These are phyloP conservation scores for Capsicum chinense DNA, from an alignment of 257 asterid genomes.

Conservation along the genomic window DNA sequence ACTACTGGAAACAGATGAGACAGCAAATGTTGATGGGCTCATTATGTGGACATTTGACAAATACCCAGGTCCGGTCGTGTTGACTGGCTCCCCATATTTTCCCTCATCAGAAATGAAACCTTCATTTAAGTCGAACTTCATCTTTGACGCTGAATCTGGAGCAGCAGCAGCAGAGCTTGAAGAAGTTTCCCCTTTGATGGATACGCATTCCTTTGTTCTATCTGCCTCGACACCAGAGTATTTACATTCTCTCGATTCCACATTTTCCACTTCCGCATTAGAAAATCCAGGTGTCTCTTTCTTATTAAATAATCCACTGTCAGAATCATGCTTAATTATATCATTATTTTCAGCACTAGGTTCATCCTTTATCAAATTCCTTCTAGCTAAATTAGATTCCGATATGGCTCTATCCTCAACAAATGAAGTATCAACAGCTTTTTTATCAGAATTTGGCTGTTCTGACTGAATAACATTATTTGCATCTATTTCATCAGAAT, in stretches of 20 bases:
- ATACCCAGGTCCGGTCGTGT: conserved; percentile 30
- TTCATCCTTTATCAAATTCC: conserved; percentile 28
- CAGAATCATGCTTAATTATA: conserved; percentile 4
- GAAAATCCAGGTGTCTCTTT: conserved; percentile 30
- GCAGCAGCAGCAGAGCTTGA: conserved; percentile 28
- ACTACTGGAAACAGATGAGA: conserved; percentile 38
- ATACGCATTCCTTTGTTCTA: conserved; percentile 17
- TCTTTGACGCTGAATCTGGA: conserved; percentile 36
- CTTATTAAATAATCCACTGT: conserved; percentile 18
- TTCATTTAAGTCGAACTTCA: conserved; percentile 58
- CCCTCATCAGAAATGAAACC: conserved; percentile 51
- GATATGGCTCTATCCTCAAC: conserved; percentile 27
- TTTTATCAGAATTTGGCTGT: not conserved
- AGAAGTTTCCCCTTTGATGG: conserved; percentile 28
- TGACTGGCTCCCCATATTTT: conserved; percentile 42
- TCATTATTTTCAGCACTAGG: conserved; percentile 21
- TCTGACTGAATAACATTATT: conserved; percentile 23
- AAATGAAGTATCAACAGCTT: not conserved
- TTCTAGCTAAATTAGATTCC: conserved; percentile 23
- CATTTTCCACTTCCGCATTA: conserved; percentile 38
- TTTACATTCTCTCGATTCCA: conserved; percentile 35
- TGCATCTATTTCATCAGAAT: conserved; percentile 32
- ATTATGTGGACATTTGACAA: conserved; percentile 40
- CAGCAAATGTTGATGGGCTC: conserved; percentile 47
- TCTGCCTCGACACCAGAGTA: conserved; percentile 35